These are phyloP conservation scores for Lachancea fermentati DNA, from an alignment of 805 yeast genomes.

Conservation along the genomic window DNA sequence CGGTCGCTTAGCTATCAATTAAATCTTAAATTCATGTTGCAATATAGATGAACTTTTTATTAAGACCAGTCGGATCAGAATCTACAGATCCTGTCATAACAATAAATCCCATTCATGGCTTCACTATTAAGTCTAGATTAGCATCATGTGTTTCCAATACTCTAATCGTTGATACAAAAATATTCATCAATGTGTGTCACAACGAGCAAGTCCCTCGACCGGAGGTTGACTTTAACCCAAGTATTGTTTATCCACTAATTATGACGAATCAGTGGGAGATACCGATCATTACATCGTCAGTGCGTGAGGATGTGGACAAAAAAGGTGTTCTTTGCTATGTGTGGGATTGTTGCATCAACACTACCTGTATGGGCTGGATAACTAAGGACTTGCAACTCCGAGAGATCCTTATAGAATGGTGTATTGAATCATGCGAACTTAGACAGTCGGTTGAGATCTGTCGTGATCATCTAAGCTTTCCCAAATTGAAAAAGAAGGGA, in stretches of 20 bases:
- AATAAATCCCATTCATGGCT: conserved; percentile 56
- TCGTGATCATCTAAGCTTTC: conserved; percentile 53
- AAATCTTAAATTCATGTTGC: not conserved
- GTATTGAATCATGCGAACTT: conserved; percentile 72
- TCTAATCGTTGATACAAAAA: conserved; percentile 42
- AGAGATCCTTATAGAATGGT: conserved; percentile 72
- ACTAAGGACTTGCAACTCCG: conserved; percentile 52
- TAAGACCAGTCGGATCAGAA: not conserved
- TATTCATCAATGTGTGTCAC: conserved; percentile 75
- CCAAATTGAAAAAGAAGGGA: conserved; percentile 73
- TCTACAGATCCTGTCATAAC: conserved; percentile 15
- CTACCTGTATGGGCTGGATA: conserved; percentile 57
- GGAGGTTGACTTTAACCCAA: conserved; percentile 46
- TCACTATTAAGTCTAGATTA: conserved; percentile 64
- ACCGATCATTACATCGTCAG: conserved; percentile 66
- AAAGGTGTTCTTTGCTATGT: conserved; percentile 60
- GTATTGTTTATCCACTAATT: conserved; percentile 53
- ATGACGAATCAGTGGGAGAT: conserved; percentile 77
- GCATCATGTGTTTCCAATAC: conserved; percentile 20
- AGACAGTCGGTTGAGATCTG: conserved; percentile 46
- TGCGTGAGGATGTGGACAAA: conserved; percentile 55
- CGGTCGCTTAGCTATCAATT: conserved; percentile 1
- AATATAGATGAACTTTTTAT: not conserved
- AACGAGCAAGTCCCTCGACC: conserved; percentile 65
- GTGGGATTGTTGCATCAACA: conserved; percentile 74